Conservation (phyloP, 139 green algal genomes). For the Eudorina sp. region DNA sequence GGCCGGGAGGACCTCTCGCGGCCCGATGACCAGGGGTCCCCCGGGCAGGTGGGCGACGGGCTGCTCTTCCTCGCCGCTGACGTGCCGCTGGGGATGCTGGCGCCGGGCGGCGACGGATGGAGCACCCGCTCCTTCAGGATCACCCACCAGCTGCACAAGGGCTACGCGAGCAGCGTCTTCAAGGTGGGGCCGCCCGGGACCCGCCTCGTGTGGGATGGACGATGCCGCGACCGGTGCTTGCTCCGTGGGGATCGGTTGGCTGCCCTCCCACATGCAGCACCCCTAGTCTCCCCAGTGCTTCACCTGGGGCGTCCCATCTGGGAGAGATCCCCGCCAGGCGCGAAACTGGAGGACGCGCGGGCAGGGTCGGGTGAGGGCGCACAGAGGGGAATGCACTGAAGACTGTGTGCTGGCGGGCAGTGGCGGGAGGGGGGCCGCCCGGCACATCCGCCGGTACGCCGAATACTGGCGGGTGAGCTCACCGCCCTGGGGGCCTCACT, state of each 20-base stretch:
- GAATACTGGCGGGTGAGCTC: too few species aligned
- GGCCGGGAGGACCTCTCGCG: not conserved
- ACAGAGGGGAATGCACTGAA: too few species aligned
- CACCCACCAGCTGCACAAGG: not conserved
- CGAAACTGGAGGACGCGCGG: too few species aligned
- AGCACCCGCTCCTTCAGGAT: not conserved
- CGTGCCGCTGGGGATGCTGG: not conserved
- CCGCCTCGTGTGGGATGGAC: not conserved
- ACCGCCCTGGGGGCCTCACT: too few species aligned
- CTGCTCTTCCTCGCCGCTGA: not conserved
- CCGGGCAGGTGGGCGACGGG: not conserved
- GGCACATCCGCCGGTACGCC: too few species aligned
- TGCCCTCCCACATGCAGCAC: not conserved
- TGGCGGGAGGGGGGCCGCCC: too few species aligned
- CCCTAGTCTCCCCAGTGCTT: not conserved
- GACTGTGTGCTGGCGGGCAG: too few species aligned
- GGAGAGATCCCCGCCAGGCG: not conserved
- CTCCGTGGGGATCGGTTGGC: not conserved
- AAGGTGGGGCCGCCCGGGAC: not conserved
- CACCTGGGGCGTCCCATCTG: not conserved
- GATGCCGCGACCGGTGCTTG: not conserved
- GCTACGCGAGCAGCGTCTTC: constrained; percentile 11
- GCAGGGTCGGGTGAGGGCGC: too few species aligned
- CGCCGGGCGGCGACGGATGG: not conserved
- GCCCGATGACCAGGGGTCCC: not conserved